Percentiles rank a stretch among this genome's conserved stretches.
These are phyloP conservation scores for Lophiotrema nucula DNA, from an alignment of 495 filamentous ascomycete species.

Conservation along the genomic window DNA sequence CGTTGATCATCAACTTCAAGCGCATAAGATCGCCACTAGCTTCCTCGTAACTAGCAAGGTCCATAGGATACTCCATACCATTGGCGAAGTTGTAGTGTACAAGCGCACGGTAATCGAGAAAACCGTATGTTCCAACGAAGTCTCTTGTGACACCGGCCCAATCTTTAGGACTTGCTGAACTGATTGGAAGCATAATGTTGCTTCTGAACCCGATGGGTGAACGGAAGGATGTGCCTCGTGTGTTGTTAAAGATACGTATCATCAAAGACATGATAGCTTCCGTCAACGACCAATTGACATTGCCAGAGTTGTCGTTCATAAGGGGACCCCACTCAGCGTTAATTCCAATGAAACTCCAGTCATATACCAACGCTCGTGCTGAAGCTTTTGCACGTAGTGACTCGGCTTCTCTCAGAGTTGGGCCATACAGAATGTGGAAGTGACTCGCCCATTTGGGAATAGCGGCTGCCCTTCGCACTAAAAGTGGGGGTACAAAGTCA, in stretches of 20 bases:
- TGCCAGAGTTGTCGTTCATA: conserved; percentile 15
- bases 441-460: conserved; percentile 18
- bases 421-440: conserved; percentile 29
- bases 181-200: conserved; percentile 2
- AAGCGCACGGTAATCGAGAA: conserved; percentile 26
- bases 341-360: conserved; percentile 16
- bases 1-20: conserved; percentile 9
- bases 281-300: conserved; percentile 22
- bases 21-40: conserved; percentile 29
- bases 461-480: background rate
- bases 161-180: conserved; percentile 5
- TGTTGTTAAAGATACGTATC: conserved; percentile 23
- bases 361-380: conserved; percentile 28
- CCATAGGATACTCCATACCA: conserved; percentile 18
- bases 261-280: conserved; percentile 28
- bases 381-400: conserved; percentile 15
- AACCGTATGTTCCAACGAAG: conserved; percentile 29
- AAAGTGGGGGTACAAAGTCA: background rate
- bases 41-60: conserved; percentile 18
- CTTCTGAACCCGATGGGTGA: conserved; percentile 11
- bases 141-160: conserved; percentile 26
- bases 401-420: conserved; percentile 16
- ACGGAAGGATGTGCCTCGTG: background rate
- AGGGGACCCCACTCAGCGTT: conserved; percentile 27
- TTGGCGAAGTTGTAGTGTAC: conserved; percentile 31